phyloP scores from a whole-genome alignment of 1,284 basidiomycete genomes.

The Pascua guehoae region DNA sequence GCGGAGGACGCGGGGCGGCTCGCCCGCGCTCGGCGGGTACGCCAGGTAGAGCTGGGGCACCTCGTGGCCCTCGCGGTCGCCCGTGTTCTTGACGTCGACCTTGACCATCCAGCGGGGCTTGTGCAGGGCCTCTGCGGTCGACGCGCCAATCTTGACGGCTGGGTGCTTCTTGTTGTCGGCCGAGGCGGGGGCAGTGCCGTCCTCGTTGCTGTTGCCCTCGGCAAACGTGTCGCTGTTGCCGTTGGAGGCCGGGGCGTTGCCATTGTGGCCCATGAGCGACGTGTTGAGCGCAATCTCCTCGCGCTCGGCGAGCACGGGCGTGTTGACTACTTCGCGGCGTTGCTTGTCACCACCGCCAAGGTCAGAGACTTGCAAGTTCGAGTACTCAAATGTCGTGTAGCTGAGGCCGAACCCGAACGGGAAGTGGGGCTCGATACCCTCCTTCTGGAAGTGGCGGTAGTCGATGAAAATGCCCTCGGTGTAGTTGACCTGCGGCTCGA shows the following conservation, averaged over 20 bases:
- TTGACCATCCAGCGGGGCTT: slow-evolving; percentile 42
- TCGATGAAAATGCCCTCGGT: slow-evolving; percentile 71
- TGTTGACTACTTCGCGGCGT: not conserved
- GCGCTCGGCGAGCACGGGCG: not conserved
- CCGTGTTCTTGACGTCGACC: slow-evolving; percentile 51
- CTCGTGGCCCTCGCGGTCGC: slow-evolving; percentile 49
- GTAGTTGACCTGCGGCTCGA: slow-evolving; percentile 58
- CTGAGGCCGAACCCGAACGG: slow-evolving; percentile 81
- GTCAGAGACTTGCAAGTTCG: not conserved
- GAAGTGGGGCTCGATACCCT: slow-evolving; percentile 59
- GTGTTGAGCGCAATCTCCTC: not conserved
- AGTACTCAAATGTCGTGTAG: slow-evolving; percentile 73
- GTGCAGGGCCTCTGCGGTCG: slow-evolving; percentile 34
- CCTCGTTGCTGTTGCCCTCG: not conserved
- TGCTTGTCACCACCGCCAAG: not conserved
- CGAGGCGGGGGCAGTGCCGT: not conserved
- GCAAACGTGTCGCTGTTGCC: not conserved
- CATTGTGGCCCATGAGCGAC: not conserved
- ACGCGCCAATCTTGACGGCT: not conserved
- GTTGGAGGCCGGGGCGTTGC: not conserved
- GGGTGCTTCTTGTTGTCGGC: not conserved
- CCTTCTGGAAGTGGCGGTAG: slow-evolving; percentile 71
- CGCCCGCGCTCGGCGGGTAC: slow-evolving; percentile 44
- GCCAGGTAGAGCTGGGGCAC: slow-evolving; percentile 46
- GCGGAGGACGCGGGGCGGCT: slow-evolving; percentile 47